Evolutionary conservation across 495 filamentous ascomycete species (phyloP), one percentile per base, ranked within the genome.

Genomic region (Aspergillus indologenus): DNA sequence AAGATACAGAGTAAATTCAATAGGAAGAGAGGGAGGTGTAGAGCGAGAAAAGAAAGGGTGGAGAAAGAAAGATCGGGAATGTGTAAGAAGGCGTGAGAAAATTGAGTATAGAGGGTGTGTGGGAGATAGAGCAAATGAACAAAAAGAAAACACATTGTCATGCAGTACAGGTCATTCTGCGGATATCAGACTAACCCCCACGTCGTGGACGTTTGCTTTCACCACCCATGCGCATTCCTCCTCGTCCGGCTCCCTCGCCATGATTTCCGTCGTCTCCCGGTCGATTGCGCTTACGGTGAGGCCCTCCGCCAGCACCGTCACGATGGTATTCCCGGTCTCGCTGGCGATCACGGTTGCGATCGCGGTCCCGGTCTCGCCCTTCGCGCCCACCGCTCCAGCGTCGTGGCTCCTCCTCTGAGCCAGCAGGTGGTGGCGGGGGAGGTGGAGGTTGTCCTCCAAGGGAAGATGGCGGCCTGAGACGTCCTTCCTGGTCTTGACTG

Each of bases 181-280:
- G 20, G 9, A 24, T 26, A 12, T 23, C 20, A 19, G 8, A 51
- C 75, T 62, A 78, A 34, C 62, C 65, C 52, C 77, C 77, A 42
- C 77, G 74, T 49, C 77, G 73, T 50, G 74, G 71, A 29, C 77
- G 73, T 58, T 80, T 80, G 58, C 64, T 80, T 3, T 80, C 77
- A 57, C 65, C 68, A 21, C 74, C 73, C 59, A 71, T 72, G 11
- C 76, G 62, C 57, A 65, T 70, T 23, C 75, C 71, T 23, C 65
- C 75, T 20, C 75, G 68, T n/a, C 60, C 65, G 45, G 57, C 55
- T 47, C 67, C 70, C 56, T 73, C 70, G 17, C 69, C 75, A 26
- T 68, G 69, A 22, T 64, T 61, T 18, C 70, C 65, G 3, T 75
- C 73, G 14, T 61, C 67, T 44, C 71, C 73, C 19, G 69, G 71